Conservation (phyloP, 148 eudicot species). For the Mesembryanthemum crystallinum region DNA sequence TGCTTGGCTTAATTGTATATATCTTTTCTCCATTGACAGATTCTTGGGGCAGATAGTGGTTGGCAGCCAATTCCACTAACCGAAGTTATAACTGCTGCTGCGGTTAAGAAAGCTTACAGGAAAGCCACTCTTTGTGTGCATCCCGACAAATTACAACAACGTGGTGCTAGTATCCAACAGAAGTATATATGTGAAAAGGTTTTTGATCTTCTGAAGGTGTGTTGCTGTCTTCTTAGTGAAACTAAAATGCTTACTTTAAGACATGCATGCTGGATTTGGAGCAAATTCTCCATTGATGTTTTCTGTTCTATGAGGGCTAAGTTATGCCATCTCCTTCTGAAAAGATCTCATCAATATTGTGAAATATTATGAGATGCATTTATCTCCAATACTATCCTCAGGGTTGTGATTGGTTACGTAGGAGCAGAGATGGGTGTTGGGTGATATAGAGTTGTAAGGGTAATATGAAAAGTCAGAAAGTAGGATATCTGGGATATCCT, state of each 20-base stretch:
- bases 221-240: conserved; percentile 6
- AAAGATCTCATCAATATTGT: background rate
- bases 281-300: background rate
- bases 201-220: conserved; percentile 94
- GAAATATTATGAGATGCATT: background rate
- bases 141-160: conserved; percentile 97
- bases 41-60: conserved; percentile 93
- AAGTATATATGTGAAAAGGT: conserved; percentile 97
- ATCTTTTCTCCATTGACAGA: conserved; percentile 42
- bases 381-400: background rate
- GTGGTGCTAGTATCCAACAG: conserved; percentile 88
- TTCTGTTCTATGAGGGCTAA: background rate
- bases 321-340: background rate
- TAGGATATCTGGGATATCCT: background rate
- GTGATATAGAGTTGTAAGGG: background rate
- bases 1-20: background rate
- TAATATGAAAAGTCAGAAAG: background rate
- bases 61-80: conserved; percentile 95
- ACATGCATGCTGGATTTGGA: background rate
- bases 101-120: conserved; percentile 90
- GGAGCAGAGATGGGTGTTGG: too few species aligned
- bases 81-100: conserved; percentile 87
- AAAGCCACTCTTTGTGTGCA: conserved; percentile 97
- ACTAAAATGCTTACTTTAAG: background rate
- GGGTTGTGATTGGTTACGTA: background rate